These are phyloP conservation scores for Saprolegnia diclina DNA, from an alignment of 352 stramenopile species.

Conservation along the genomic window DNA sequence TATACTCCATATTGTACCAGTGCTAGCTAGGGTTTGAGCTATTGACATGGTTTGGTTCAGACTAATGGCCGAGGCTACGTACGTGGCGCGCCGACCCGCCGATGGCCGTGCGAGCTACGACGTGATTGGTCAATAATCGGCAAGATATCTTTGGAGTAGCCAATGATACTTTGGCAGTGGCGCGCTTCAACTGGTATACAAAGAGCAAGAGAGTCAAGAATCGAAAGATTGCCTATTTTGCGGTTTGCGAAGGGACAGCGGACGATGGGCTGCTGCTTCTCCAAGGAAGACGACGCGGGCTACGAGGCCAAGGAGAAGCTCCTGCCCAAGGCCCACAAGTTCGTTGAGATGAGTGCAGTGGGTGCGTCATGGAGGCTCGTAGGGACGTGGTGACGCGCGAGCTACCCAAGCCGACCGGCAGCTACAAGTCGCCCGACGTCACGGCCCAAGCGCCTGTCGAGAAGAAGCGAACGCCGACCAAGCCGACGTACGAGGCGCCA, in stretches of 20 bases:
- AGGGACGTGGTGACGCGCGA: constrained; percentile 17
- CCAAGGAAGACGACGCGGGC: constrained; percentile 21
- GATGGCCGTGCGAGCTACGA: background rate
- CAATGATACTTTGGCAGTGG: background rate
- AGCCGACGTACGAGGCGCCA: background rate
- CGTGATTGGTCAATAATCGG: constrained; percentile 1
- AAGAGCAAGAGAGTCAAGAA: constrained; percentile 3
- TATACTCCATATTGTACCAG: background rate
- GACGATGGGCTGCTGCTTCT: constrained; percentile 28
- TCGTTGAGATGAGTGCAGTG: background rate
- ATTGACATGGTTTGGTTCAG: background rate
- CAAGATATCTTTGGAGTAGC: constrained; percentile 7
- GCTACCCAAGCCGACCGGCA: background rate
- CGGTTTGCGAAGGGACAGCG: background rate
- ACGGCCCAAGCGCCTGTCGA: background rate
- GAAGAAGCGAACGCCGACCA: background rate
- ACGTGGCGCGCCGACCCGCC: background rate
- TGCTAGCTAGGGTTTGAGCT: background rate
- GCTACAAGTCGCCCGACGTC: constrained; percentile 9
- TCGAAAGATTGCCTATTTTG: background rate
- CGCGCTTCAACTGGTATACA: constrained; percentile 6
- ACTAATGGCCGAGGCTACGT: background rate
- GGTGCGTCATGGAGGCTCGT: background rate
- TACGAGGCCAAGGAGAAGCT: constrained; percentile 26
- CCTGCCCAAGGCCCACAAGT: constrained; percentile 21